Base-by-base conservation (phyloP, 345 rosid species). In the Citrus reticulata region DNA sequence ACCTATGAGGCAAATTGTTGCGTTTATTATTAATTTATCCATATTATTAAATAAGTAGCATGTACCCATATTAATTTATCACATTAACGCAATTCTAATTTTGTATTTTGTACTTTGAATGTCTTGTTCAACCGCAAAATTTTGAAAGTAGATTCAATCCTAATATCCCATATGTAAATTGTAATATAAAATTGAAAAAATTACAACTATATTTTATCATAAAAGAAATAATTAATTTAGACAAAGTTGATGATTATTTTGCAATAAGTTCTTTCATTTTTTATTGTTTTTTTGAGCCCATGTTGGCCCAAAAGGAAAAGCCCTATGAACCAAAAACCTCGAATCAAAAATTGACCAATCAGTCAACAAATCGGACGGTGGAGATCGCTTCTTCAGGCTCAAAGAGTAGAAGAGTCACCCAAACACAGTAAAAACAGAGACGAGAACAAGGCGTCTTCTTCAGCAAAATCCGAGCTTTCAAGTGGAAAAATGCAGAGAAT, bases 401-500 rank as follows among this genome's bases (percentile, higher is more conserved):
- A 17, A 24, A 25, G 51, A 35, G 51, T 3, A 7, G 2, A 4
- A n/a, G 73, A 25, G 42, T 14, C 17, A 4, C 32, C 9, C 10
- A n/a, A 6, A 3, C n/a, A 73, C 51, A 3, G 76, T 9, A n/a
- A 24, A 35, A 35, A 29, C 58, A 40, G 76, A 59, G 67, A n/a
- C 35, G 24, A 73, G 16, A 59, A n/a, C 35, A 24, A 59, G 37
- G 67, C 66, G 34, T 37, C 51, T 35, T 73, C 34, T 58, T 73
- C 51, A 7, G 5, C 51, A 58, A 34, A 49, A 20, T 4, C 42
- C 19, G 10, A 20, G 62, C n/a, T 24, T 73, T 40, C 6, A 4
- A 46, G 22, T 39, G 29, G 24, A 24, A 75, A 86, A 81, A 90
- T 88, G 92, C 93, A 86, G 81, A 87, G 87, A 80, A 51, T 88